Evolutionary conservation across 176 grass and related monocot genomes (phyloP), one percentile per base, ranked within the genome.

Genomic region (Thalia dealbata): DNA sequence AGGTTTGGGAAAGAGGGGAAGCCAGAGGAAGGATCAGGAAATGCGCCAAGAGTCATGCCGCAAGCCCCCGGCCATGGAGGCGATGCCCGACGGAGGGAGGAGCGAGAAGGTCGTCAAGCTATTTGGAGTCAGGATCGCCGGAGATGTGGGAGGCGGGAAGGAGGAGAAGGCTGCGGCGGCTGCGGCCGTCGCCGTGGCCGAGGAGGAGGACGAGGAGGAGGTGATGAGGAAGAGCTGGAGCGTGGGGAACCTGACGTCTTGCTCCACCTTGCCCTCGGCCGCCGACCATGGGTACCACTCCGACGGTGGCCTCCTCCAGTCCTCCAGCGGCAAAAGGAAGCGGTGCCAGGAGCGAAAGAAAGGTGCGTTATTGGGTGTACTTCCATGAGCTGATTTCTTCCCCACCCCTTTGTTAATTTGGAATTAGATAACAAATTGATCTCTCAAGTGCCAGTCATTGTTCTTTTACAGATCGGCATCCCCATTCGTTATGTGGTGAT

Each of bases 211-310:
- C 6, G 61, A 64, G 61, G 61, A 64, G 61, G 61, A 64, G 26
- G 61, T 64, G 26, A 64, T 64, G 61, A 64, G 61, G 61, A 64
- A 64, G 27, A 64, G 61, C 61, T 64, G 3, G 3, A 64, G 61
- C 27, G 28, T 32, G 61, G 61, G 61, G 7, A 64, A 64, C 61
- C 61, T 64, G 13, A n/a, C 27, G 12, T 32, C 61, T 15, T 64
- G 61, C 61, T 14, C 27, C 25, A 1, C 61, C 61, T 0, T 29
- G 27, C 26, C 61, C 13, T 30, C 14, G 13, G 27, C 26, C 14
- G 13, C 26, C 27, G 24, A 64, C 30, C 61, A 64, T 64, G 61
- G 61, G 12, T 64, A 64, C 61, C 61, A 64, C 61, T 64, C 61
- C 61, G 61, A 64, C 27, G 61, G 24, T 8, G 27, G 14, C 61